phyloP scores from a whole-genome alignment of 1,139 yeast genomes.

The Saccharomyces hybrid region DNA sequence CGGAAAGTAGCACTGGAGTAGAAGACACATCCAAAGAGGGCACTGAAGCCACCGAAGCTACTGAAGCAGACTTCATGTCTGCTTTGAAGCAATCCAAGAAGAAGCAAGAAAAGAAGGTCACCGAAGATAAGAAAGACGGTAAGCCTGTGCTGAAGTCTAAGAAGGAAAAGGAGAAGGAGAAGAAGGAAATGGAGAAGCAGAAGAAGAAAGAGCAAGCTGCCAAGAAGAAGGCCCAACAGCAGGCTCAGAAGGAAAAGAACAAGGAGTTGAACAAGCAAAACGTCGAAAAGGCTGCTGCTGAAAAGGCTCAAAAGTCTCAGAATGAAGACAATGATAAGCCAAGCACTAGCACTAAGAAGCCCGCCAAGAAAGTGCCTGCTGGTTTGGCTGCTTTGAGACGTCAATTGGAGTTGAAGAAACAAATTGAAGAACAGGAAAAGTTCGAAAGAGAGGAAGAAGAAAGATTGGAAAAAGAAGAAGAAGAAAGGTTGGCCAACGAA shows the following conservation, averaged over 20 bases:
- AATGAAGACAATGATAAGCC: constrained; percentile 28
- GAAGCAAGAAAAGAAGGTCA: constrained; percentile 55
- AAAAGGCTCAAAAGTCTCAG: constrained; percentile 33
- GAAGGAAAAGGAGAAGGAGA: constrained; percentile 95
- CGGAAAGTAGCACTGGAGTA: constrained; percentile 20
- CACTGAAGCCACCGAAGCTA: constrained; percentile 22
- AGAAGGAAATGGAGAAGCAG: constrained; percentile 94
- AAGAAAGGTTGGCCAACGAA: constrained; percentile 43
- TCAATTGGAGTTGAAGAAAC: constrained; percentile 82
- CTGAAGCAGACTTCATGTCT: constrained; percentile 63
- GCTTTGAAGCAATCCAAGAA: constrained; percentile 74
- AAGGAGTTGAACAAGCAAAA: constrained; percentile 38
- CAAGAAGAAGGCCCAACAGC: constrained; percentile 70
- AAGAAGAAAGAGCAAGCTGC: constrained; percentile 87
- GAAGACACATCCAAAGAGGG: constrained; percentile 30
- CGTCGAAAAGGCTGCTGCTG: constrained; percentile 40
- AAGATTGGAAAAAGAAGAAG: constrained; percentile 54
- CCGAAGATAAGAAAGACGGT: constrained; percentile 38
- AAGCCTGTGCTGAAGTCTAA: constrained; percentile 79
- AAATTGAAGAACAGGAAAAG: constrained; percentile 65
- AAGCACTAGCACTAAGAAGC: constrained; percentile 34
- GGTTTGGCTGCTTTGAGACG: constrained; percentile 75
- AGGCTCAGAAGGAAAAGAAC: constrained; percentile 59
- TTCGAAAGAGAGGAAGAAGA: constrained; percentile 51
- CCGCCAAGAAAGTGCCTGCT: constrained; percentile 66